phyloP scores from a whole-genome alignment of 1,139 yeast species.

The Yarrowia galli region DNA sequence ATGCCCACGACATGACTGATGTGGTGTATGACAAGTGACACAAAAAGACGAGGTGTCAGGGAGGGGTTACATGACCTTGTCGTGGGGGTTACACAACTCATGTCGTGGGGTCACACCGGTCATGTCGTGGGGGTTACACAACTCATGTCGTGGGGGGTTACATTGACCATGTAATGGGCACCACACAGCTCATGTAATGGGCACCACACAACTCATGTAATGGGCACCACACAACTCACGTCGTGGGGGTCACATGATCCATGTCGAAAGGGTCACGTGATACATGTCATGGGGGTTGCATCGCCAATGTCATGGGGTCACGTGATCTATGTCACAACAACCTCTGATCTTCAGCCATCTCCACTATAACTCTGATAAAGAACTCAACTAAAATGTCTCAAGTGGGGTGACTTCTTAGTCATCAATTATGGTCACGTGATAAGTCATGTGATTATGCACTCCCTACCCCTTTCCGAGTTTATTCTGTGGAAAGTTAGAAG shows the following conservation, averaged over 20 bases:
- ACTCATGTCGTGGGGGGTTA: neutral
- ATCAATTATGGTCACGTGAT: neutral
- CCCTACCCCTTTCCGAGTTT: neutral
- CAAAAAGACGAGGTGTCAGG: too few relatives aligned
- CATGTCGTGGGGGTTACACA: too few relatives aligned
- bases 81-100: neutral
- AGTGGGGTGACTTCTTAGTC: neutral
- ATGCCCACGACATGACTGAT: neutral
- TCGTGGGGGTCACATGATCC: neutral
- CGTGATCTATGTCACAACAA: neutral
- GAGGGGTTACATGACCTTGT: too few relatives aligned
- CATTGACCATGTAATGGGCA: too few relatives aligned
- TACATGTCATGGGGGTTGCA: neutral
- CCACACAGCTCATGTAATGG: neutral
- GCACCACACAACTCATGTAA: too few relatives aligned
- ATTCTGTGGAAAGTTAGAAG: too few relatives aligned
- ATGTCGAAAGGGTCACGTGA: neutral
- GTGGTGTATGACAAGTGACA: too few relatives aligned
- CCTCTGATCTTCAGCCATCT: neutral
- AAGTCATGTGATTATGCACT: neutral
- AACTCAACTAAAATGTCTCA: constrained; percentile 1
- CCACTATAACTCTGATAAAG: neutral
- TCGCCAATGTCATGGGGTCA: too few relatives aligned
- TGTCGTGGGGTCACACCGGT: neutral
- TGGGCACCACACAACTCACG: too few relatives aligned